Conservation (phyloP, 78 protist species). For the Parvularia atlantis region DNA sequence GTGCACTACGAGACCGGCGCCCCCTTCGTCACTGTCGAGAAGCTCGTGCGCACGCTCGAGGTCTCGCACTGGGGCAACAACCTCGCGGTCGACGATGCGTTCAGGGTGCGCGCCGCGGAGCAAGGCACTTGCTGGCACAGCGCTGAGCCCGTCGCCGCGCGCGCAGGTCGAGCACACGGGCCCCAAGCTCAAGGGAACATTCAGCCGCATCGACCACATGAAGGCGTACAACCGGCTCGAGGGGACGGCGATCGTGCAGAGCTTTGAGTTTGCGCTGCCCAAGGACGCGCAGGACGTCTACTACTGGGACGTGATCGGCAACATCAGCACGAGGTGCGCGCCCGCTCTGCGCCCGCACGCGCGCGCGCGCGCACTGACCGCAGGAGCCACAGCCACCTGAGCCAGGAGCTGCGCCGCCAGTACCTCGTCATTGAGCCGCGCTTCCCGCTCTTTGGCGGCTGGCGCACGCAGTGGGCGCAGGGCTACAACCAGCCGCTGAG, state of each 20-base stretch:
- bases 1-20: constrained; percentile 65
- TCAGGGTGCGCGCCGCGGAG: no score
- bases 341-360: constrained; percentile 1
- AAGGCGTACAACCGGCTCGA: constrained; percentile 45
- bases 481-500: constrained; percentile 69
- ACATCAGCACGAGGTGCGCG: constrained; percentile 58
- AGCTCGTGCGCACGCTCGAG: constrained; percentile 33
- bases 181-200: constrained; percentile 50
- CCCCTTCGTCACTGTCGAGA: constrained; percentile 21
- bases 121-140: no score
- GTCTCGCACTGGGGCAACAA: constrained; percentile 59
- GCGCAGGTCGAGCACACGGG: constrained; percentile 47
- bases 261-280: constrained; percentile 32
- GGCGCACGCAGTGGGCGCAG: constrained; percentile 57
- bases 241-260: constrained; percentile 8
- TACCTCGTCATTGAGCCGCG: constrained; percentile 39
- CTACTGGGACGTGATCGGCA: constrained; percentile 77
- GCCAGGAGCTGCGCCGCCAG: no score
- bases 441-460: constrained; percentile 77
- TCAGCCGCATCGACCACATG: constrained; percentile 69
- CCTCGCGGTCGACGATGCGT: constrained; percentile 55
- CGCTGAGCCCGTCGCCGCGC: no score
- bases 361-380: no score
- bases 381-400: no score
- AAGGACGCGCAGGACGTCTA: constrained; percentile 53